These are phyloP conservation scores for Suillus variegatus DNA, from an alignment of 768 basidiomycete genomes.

Conservation along the genomic window DNA sequence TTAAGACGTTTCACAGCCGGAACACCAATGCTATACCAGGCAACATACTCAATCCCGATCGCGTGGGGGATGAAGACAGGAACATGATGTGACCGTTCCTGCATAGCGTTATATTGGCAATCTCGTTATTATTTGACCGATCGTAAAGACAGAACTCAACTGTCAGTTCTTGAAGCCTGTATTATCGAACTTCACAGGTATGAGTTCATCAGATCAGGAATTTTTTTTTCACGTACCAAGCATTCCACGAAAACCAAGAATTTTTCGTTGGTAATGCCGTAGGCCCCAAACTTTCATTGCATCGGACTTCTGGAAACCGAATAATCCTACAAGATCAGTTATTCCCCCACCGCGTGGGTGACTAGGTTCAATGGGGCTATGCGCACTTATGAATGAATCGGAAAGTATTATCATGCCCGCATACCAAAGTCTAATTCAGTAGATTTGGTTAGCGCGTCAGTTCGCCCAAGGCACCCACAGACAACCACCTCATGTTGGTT, in stretches of 20 bases:
- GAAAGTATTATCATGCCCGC: constrained; percentile 6
- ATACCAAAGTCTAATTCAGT: constrained; percentile 6
- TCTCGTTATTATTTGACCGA: constrained; percentile 13
- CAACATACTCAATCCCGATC: constrained; percentile 2
- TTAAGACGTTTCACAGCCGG: background rate
- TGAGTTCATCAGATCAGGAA: background rate
- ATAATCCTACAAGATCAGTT: background rate
- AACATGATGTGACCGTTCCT: constrained; percentile 8
- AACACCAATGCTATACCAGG: background rate
- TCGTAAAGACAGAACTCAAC: constrained; percentile 14
- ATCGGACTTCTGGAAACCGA: background rate
- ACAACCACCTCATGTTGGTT: background rate
- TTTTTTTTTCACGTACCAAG: background rate
- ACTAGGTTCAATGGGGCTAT: constrained; percentile 11
- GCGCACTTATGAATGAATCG: background rate
- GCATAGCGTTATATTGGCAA: constrained; percentile 7
- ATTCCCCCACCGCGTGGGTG: background rate
- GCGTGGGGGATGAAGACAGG: background rate
- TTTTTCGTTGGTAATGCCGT: constrained; percentile 8
- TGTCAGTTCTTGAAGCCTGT: background rate
- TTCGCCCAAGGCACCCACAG: constrained; percentile 13
- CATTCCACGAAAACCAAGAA: background rate
- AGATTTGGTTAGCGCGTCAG: constrained; percentile 6
- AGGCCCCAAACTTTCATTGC: constrained; percentile 1
- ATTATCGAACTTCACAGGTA: constrained; percentile 8